A percentile compares a stretch with the other conserved stretches of the same genome.
Evolutionary conservation across 2,329 filamentous ascomycete species (phyloP).

Genomic region (Diaporthe sp.): DNA sequence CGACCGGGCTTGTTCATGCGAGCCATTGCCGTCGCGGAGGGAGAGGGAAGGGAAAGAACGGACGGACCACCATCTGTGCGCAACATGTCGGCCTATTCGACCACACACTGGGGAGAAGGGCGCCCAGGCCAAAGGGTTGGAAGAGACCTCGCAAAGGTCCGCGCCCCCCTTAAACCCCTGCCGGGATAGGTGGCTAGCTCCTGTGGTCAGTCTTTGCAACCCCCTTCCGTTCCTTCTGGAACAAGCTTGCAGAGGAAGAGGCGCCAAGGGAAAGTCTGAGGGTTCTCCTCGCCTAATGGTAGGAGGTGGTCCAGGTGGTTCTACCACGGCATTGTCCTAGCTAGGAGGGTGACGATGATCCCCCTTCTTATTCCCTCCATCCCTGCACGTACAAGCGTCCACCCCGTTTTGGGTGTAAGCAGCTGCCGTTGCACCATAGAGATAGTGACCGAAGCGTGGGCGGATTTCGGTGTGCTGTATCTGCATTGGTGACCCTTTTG

Average conservation of each 20-base stretch:
- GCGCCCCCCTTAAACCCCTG: neutral
- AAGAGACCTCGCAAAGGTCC: neutral
- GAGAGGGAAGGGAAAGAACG: neutral
- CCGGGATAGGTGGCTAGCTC: neutral
- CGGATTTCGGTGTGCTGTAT: neutral
- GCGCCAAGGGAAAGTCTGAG: conserved; percentile 11
- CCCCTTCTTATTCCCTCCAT: neutral
- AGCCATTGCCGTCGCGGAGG: conserved; percentile 16
- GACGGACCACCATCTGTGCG: conserved; percentile 21
- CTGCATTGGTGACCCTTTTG: neutral
- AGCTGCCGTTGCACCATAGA: neutral
- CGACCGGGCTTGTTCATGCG: conserved; percentile 18
- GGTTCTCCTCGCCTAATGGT: no score
- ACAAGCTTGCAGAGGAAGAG: conserved; percentile 1
- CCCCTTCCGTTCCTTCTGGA: conserved; percentile 22
- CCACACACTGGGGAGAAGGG: neutral
- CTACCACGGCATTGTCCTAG: conserved; percentile 3
- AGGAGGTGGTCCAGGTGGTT: neutral
- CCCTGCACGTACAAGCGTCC: conserved; percentile 1
- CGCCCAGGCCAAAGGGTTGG: neutral
- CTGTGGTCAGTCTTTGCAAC: neutral
- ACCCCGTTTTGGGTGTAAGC: neutral
- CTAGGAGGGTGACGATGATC: neutral
- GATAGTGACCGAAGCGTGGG: neutral
- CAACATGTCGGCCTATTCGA: neutral